These are phyloP conservation scores for Periconia sp. DNA, from an alignment of 2,329 filamentous ascomycete genomes.

Conservation along the genomic window DNA sequence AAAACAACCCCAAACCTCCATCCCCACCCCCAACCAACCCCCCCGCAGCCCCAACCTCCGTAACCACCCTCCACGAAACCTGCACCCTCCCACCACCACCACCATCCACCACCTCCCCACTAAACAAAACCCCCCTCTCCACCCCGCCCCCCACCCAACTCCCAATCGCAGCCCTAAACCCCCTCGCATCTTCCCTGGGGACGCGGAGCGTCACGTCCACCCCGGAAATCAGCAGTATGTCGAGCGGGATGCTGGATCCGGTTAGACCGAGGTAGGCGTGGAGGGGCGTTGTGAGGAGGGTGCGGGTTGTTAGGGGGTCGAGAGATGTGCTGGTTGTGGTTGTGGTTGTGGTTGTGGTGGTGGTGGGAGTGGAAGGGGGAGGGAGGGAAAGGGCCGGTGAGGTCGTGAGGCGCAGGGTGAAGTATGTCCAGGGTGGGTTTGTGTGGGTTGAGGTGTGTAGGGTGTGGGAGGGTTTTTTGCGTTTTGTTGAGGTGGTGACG, in stretches of 20 bases:
- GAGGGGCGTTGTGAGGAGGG: conserved; percentile 66
- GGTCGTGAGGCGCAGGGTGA: conserved; percentile 42
- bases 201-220: conserved; percentile 26
- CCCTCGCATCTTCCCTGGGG: conserved; percentile 27
- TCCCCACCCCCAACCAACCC: conserved; percentile 10
- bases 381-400: neutral
- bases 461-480: conserved; percentile 18
- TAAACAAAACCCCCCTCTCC: conserved; percentile 18
- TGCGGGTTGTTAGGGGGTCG: conserved; percentile 64
- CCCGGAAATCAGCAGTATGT: conserved; percentile 60
- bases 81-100: conserved; percentile 12
- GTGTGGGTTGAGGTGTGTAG: conserved; percentile 44
- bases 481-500: conserved; percentile 15
- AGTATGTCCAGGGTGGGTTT: conserved; percentile 43
- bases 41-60: conserved; percentile 13
- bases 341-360: conserved; percentile 50
- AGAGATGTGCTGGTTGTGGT: conserved; percentile 41
- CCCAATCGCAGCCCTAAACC: conserved; percentile 22
- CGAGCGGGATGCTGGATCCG: conserved; percentile 67
- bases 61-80: conserved; percentile 32
- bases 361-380: conserved; percentile 2
- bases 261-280: conserved; percentile 70
- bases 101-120: conserved; percentile 4
- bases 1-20: conserved; percentile 18
- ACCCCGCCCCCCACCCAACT: conserved; percentile 27